Base-by-base conservation (phyloP, 2,329 filamentous ascomycete species). In the Escovopsis sp. region DNA sequence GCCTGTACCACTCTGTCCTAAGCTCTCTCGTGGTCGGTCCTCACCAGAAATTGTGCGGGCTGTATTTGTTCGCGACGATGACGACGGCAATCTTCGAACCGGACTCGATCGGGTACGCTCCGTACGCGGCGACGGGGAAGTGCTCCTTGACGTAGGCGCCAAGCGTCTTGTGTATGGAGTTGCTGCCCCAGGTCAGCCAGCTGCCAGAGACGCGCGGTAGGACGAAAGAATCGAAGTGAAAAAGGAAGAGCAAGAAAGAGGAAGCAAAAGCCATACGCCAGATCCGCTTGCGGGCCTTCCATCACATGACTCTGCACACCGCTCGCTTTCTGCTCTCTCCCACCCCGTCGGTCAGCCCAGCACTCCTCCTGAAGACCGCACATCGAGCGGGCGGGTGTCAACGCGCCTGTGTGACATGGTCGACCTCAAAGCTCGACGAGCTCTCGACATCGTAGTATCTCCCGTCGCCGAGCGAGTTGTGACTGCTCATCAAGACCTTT, bases 41-140 rank as follows among this genome's bases (percentile, higher is more conserved):
- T 29, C 63, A 86, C 86, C 90, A 96, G 69, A 86, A 98, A 68
- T 98, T 98, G 56, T 87, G 85, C 7, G 92, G 90, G 50, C 83
- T 93, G 66, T 96, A 96, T 60, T 94, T 94, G 66, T 90, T 94
- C 38, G 87, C 83, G 33, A 94, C 87, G 34, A 94, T 75, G 36
- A 93, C 60, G 43, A 94, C 67, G 33, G 86, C 84, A 40, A 96
- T 60, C 48, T 77, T 75, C 19, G 72, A 71, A 55, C 88, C 82
- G 43, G 79, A 67, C 47, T 84, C 73, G 46, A 75, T 76, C 10
- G 88, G 84, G 56, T 83, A 94, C 33, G 84, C 83, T 45, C 87
- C 85, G 46, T 80, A 79, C 11, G 81, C 76, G 35, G 79, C 80
- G 48, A 74, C 79, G 9, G 84, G 76, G 55, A 87, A 98, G 63